Conservation (phyloP, 1,284 basidiomycete species). For the Sanghuangporus sanghuang region DNA sequence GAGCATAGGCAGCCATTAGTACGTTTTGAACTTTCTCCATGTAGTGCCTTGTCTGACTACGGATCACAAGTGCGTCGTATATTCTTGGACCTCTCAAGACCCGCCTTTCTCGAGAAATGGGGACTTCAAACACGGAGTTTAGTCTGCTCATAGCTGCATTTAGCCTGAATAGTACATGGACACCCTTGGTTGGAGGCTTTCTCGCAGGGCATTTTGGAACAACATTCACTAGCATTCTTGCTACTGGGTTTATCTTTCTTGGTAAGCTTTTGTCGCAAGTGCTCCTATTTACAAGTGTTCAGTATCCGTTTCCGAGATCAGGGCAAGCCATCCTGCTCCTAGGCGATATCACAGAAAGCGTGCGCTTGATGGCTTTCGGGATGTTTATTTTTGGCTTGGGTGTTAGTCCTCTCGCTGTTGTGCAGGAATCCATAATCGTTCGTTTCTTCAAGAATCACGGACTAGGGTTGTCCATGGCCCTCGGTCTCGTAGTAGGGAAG, state of each 20-base stretch:
- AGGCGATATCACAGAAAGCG: slow-evolving; percentile 52
- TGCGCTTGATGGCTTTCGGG: slow-evolving; percentile 63
- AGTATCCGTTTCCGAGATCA: slow-evolving; percentile 23
- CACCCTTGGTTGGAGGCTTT: slow-evolving; percentile 66
- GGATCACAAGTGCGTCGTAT: slow-evolving; percentile 51
- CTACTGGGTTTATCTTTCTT: slow-evolving; percentile 63
- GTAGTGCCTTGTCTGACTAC: not conserved
- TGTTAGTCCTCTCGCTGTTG: slow-evolving; percentile 69
- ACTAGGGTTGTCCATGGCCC: slow-evolving; percentile 72
- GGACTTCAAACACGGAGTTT: slow-evolving; percentile 73
- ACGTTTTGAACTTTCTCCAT: slow-evolving; percentile 22
- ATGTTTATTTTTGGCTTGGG: slow-evolving; percentile 79
- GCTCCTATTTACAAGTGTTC: not conserved
- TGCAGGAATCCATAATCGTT: slow-evolving; percentile 76
- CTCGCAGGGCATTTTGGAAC: slow-evolving; percentile 66
- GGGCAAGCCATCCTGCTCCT: slow-evolving; percentile 59
- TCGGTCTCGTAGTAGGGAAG: slow-evolving; percentile 76
- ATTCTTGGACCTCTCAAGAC: slow-evolving; percentile 74
- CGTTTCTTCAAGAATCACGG: slow-evolving; percentile 75
- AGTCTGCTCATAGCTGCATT: slow-evolving; percentile 70
- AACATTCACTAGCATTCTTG: slow-evolving; percentile 62
- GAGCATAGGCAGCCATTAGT: slow-evolving; percentile 76
- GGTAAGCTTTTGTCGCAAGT: slow-evolving; percentile 34
- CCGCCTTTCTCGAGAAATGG: slow-evolving; percentile 63
- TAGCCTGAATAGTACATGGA: slow-evolving; percentile 78